These are phyloP conservation scores for Jacaranda mimosifolia DNA, from an alignment of 257 asterid species.

Conservation along the genomic window DNA sequence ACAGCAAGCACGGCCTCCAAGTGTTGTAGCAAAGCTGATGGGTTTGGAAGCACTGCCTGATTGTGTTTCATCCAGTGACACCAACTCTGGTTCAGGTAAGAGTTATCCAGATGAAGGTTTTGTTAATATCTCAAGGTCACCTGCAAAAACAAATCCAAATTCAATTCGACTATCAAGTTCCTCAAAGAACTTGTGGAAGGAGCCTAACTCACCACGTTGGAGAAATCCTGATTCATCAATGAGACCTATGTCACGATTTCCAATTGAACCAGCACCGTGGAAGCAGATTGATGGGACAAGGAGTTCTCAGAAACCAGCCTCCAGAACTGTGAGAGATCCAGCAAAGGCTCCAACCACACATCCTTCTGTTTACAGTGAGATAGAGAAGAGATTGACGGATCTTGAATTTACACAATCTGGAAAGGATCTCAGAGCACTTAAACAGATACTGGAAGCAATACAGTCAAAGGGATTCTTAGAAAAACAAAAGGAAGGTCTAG, in stretches of 20 bases:
- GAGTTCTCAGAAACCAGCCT: conserved; percentile 49
- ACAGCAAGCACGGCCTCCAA: conserved; percentile 61
- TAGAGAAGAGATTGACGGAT: conserved; percentile 71
- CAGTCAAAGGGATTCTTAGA: conserved; percentile 70
- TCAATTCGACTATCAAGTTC: conserved; percentile 43
- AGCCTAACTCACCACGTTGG: conserved; percentile 68
- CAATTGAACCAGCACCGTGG: conserved; percentile 89
- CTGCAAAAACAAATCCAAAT: conserved; percentile 31
- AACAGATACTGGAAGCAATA: conserved; percentile 80
- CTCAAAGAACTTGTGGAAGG: conserved; percentile 61
- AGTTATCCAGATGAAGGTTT: conserved; percentile 39
- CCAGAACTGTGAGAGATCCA: conserved; percentile 45
- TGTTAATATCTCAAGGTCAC: conserved; percentile 32
- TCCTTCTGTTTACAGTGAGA: conserved; percentile 78
- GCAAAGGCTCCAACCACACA: conserved; percentile 46
- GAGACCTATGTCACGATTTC: conserved; percentile 66
- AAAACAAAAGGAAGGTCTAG: conserved; percentile 52
- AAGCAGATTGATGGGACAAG: conserved; percentile 57
- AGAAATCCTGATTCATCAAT: conserved; percentile 39
- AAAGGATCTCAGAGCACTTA: conserved; percentile 83
- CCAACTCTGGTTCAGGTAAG: conserved; percentile 26
- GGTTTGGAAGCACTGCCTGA: conserved; percentile 72
- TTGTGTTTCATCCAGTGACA: conserved; percentile 33
- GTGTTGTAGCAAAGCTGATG: conserved; percentile 85
- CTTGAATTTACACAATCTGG: conserved; percentile 76